Percentiles rank a stretch among this genome's conserved stretches.
phyloP scores from a whole-genome alignment of 805 yeast genomes.

The Ogataea pilisensis region DNA sequence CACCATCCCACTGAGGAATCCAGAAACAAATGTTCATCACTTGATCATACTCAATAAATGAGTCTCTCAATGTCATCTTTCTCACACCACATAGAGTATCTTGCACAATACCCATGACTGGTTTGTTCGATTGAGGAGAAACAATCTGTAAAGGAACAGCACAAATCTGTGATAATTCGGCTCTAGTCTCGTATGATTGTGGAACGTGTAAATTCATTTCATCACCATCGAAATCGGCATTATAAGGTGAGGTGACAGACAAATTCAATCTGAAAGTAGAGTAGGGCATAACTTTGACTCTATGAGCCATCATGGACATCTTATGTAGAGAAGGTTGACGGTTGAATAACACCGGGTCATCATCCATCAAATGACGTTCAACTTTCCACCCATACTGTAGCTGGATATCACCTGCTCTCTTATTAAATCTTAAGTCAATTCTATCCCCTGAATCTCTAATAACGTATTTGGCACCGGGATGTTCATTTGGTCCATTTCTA shows the following conservation, averaged over 20 bases:
- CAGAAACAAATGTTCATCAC: slow-evolving; percentile 95
- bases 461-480: slow-evolving; percentile 98
- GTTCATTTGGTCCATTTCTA: slow-evolving; percentile 98
- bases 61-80: slow-evolving; percentile 90
- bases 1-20: slow-evolving; percentile 99
- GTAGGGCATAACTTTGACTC: slow-evolving; percentile 98
- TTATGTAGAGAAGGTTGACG: slow-evolving; percentile 99
- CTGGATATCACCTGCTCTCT: slow-evolving; percentile 97
- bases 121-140: slow-evolving; percentile 97
- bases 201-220: slow-evolving; percentile 99
- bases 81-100: slow-evolving; percentile 97
- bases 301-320: slow-evolving; percentile 99
- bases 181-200: slow-evolving; percentile 96
- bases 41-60: slow-evolving; percentile 83
- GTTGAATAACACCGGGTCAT: slow-evolving; percentile 95
- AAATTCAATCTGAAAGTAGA: slow-evolving; percentile 94
- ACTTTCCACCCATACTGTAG: slow-evolving; percentile 99
- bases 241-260: slow-evolving; percentile 98
- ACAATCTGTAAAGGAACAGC: slow-evolving; percentile 98
- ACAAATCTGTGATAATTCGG: slow-evolving; percentile 90
- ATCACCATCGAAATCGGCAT: slow-evolving; percentile 99
- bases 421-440: slow-evolving; percentile 93
- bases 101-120: slow-evolving; percentile 99
- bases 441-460: slow-evolving; percentile 99
- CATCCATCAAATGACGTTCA: slow-evolving; percentile 95